A percentile compares a stretch with the other conserved stretches of the same genome.
These are phyloP conservation scores for Plasmopara halstedii DNA, from an alignment of 352 stramenopile genomes.

Conservation along the genomic window DNA sequence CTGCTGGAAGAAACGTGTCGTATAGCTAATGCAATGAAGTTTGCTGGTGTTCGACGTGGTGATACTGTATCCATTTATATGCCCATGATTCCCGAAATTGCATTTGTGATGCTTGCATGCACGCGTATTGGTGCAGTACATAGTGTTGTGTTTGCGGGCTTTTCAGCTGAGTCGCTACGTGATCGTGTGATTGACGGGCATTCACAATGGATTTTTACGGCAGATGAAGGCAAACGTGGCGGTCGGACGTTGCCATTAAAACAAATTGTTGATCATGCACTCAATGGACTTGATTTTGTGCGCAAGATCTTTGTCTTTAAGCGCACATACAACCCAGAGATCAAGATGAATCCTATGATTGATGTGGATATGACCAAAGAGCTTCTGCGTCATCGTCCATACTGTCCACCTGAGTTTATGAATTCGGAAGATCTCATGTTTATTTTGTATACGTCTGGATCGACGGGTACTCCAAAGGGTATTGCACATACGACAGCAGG, in stretches of 20 bases:
- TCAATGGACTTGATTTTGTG: conserved; percentile 86
- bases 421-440: conserved; percentile 95
- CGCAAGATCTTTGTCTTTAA: conserved; percentile 95
- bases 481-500: conserved; percentile 94
- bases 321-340: conserved; percentile 63
- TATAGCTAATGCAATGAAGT: conserved; percentile 95
- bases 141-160: conserved; percentile 96
- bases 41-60: conserved; percentile 81
- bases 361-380: conserved; percentile 93
- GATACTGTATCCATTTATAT: conserved; percentile 98
- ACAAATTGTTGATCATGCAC: conserved; percentile 91
- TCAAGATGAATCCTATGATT: conserved; percentile 66
- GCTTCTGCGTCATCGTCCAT: conserved; percentile 85
- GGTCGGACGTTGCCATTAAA: conserved; percentile 92
- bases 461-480: conserved; percentile 93
- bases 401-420: conserved; percentile 94
- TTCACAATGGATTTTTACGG: conserved; percentile 90
- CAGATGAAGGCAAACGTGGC: conserved; percentile 89
- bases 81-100: conserved; percentile 98
- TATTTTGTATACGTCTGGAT: conserved; percentile 98
- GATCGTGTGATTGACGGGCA: conserved; percentile 92
- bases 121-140: conserved; percentile 96
- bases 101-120: conserved; percentile 98
- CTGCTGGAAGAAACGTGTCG: conserved; percentile 60
- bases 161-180: conserved; percentile 90